Conservation (phyloP, 139 green algal genomes). For the Diplosphaera chodatii region DNA sequence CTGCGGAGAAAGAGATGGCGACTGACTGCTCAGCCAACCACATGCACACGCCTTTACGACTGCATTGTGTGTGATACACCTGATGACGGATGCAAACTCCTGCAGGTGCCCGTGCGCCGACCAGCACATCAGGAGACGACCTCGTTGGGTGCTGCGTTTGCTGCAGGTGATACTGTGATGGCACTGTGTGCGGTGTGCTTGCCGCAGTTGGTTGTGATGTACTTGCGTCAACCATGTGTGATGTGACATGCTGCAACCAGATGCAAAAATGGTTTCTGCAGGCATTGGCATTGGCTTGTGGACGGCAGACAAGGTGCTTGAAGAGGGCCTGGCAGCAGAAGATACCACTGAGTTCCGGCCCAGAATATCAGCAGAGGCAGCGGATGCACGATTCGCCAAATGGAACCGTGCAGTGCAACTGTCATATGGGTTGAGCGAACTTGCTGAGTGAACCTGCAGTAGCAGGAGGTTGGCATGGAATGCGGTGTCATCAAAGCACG, state of each 20-base stretch:
- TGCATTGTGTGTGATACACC: too few relatives aligned
- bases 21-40: too few relatives aligned
- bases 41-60: too few relatives aligned
- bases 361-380: slow-evolving; percentile 11
- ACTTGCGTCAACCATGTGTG: too few relatives aligned
- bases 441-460: slow-evolving; percentile 26
- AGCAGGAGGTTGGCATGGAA: too few relatives aligned
- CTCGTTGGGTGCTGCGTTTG: slow-evolving; percentile 80
- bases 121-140: slow-evolving; percentile 90
- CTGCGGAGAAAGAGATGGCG: too few relatives aligned
- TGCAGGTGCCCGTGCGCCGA: slow-evolving; percentile 63
- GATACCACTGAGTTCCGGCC: slow-evolving; percentile 24
- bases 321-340: slow-evolving; percentile 6
- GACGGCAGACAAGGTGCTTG: slow-evolving; percentile 40
- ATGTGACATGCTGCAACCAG: too few relatives aligned
- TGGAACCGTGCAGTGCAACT: slow-evolving; percentile 65
- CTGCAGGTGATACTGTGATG: slow-evolving; percentile 32
- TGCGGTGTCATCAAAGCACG: too few relatives aligned
- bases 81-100: too few relatives aligned
- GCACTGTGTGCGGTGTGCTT: too few relatives aligned
- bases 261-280: too few relatives aligned
- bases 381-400: slow-evolving; percentile 30
- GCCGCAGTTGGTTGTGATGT: too few relatives aligned
- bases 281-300: slow-evolving; percentile 80
- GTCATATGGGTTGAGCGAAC: slow-evolving; percentile 52